These are phyloP conservation scores for Corymbia calophylla DNA, from an alignment of 441 rosid genomes.

Conservation along the genomic window DNA sequence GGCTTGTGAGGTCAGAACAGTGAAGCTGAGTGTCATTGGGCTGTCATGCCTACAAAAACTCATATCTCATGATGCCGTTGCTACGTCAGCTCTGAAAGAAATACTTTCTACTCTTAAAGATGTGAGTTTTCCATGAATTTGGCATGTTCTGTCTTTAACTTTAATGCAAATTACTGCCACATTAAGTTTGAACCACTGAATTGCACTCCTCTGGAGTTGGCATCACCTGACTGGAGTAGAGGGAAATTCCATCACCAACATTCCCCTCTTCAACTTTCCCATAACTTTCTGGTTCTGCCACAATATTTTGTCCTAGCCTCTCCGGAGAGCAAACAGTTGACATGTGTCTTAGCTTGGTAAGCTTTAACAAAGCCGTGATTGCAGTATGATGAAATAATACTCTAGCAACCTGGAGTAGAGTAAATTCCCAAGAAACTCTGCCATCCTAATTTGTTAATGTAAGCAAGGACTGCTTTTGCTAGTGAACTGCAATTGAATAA, in stretches of 20 bases:
- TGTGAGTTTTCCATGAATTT: conserved; percentile 35
- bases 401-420: neutral
- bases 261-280: neutral
- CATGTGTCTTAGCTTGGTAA: neutral
- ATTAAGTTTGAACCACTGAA: neutral
- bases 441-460: neutral
- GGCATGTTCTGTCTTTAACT: neutral
- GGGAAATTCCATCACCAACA: neutral
- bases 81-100: conserved; percentile 71
- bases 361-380: neutral
- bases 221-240: neutral
- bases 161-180: neutral
- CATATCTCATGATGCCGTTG: conserved; percentile 91
- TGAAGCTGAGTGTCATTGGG: conserved; percentile 88
- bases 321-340: neutral
- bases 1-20: conserved; percentile 89
- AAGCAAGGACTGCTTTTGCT: neutral
- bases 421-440: neutral
- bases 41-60: conserved; percentile 95
- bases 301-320: neutral
- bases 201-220: neutral
- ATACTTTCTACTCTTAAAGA: conserved; percentile 77
- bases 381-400: neutral
- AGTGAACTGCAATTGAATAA: neutral
- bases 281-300: neutral